Evolutionary conservation across 352 stramenopile genomes (phyloP).

Genomic region (Phytophthora brassicae): DNA sequence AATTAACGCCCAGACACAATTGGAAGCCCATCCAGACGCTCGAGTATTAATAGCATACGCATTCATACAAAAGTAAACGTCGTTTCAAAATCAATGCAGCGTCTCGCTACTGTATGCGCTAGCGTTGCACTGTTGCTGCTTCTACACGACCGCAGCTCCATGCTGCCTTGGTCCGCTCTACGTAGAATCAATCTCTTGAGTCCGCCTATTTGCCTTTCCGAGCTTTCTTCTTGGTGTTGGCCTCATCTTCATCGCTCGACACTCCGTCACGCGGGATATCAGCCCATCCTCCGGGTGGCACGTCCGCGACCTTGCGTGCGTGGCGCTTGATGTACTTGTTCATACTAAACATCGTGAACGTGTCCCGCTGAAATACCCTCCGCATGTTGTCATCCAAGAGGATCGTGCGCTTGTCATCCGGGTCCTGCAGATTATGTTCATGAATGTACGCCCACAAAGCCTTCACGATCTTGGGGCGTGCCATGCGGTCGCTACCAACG

Average conservation of each 20-base stretch:
- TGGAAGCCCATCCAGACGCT: neutral
- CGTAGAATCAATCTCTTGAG: conserved; percentile 7
- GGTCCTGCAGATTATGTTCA: conserved; percentile 94
- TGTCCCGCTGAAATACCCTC: conserved; percentile 79
- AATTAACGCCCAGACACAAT: neutral
- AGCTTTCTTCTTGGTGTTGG: conserved; percentile 41
- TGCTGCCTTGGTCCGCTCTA: conserved; percentile 5
- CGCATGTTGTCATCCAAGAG: conserved; percentile 89
- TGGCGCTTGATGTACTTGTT: conserved; percentile 91
- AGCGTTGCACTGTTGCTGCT: conserved; percentile 4
- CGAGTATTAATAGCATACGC: neutral
- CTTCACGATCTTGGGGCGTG: conserved; percentile 93
- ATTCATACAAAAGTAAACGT: conserved; percentile 29
- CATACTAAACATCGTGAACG: conserved; percentile 89
- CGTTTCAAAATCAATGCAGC: conserved; percentile 28
- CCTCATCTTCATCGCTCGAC: conserved; percentile 83
- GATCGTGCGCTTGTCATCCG: conserved; percentile 93
- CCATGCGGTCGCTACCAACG: conserved; percentile 78
- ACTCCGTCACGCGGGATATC: conserved; percentile 71
- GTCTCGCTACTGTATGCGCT: neutral
- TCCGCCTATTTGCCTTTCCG: conserved; percentile 32
- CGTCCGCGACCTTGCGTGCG: conserved; percentile 64
- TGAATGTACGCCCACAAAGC: conserved; percentile 96
- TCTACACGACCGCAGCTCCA: conserved; percentile 17
- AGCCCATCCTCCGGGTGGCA: conserved; percentile 70